Evolutionary conservation across 2,329 filamentous ascomycete genomes (phyloP).

Genomic region (Aspergillus calidoustus): DNA sequence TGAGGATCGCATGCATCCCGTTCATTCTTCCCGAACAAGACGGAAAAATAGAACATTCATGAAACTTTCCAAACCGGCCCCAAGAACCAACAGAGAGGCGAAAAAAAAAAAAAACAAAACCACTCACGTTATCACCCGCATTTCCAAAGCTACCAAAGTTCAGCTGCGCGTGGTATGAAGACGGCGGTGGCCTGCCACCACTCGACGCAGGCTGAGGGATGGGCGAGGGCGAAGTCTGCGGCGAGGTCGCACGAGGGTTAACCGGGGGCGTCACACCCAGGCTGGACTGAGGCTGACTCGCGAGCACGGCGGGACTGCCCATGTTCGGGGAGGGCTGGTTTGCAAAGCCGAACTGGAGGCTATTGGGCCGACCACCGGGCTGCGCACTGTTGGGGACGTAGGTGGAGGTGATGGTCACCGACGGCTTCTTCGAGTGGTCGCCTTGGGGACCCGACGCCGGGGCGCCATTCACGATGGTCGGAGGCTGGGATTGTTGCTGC

Average conservation of each 20-base stretch:
- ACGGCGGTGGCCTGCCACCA: slow-evolving; percentile 81
- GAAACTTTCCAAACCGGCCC: background rate
- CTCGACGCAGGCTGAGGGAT: slow-evolving; percentile 88
- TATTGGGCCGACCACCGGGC: slow-evolving; percentile 56
- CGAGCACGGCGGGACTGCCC: slow-evolving; percentile 61
- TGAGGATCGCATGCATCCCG: background rate
- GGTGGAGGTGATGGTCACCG: slow-evolving; percentile 87
- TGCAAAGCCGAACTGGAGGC: slow-evolving; percentile 81
- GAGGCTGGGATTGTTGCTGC: slow-evolving; percentile 43
- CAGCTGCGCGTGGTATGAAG: slow-evolving; percentile 71
- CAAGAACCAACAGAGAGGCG: background rate
- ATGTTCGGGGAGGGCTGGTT: slow-evolving; percentile 64
- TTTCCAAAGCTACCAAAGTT: slow-evolving; percentile 85
- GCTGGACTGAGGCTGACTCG: slow-evolving; percentile 45
- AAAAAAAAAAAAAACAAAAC: background rate
- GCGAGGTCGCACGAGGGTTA: slow-evolving; percentile 78
- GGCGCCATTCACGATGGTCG: slow-evolving; percentile 69
- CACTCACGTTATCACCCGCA: slow-evolving; percentile 69
- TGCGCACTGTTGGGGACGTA: slow-evolving; percentile 78
- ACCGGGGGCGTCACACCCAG: slow-evolving; percentile 57
- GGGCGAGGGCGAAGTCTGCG: slow-evolving; percentile 85
- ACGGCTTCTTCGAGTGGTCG: slow-evolving; percentile 83
- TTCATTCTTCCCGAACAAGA: background rate
- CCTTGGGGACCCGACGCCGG: slow-evolving; percentile 53
- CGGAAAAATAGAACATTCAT: background rate